Conservation (phyloP, 352 stramenopile species). For the Globisporangium lucens region DNA sequence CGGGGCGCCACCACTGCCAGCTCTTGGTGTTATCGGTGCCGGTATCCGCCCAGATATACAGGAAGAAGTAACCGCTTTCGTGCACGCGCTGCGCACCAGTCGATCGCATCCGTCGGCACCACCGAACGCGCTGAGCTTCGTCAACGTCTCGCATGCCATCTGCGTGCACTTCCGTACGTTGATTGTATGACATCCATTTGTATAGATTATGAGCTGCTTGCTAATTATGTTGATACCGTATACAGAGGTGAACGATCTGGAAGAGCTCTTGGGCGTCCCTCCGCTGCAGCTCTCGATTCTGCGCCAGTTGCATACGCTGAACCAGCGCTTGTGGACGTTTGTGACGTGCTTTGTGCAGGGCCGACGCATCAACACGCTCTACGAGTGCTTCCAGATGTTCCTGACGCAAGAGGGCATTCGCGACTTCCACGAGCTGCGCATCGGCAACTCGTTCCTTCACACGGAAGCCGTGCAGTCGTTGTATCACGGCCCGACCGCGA, state of each 20-base stretch:
- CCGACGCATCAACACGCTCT: constrained; percentile 69
- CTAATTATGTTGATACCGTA: not conserved
- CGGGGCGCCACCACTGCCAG: not conserved
- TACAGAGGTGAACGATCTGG: constrained; percentile 43
- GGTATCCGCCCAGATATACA: constrained; percentile 23
- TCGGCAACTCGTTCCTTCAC: constrained; percentile 80
- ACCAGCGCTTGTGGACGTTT: constrained; percentile 79
- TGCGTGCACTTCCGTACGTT: constrained; percentile 63
- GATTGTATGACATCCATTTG: not conserved
- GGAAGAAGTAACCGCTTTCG: constrained; percentile 56
- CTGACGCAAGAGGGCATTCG: constrained; percentile 61
- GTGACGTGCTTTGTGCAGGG: constrained; percentile 75
- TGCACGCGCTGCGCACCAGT: constrained; percentile 47
- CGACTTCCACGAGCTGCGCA: constrained; percentile 60
- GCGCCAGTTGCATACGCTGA: constrained; percentile 55
- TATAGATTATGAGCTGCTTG: not conserved
- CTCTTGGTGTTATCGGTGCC: not conserved
- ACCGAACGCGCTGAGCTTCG: constrained; percentile 55
- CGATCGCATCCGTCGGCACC: constrained; percentile 45
- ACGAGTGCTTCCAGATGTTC: constrained; percentile 68
- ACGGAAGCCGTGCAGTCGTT: constrained; percentile 76
- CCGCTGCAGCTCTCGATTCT: constrained; percentile 48
- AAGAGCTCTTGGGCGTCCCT: constrained; percentile 45
- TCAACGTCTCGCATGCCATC: constrained; percentile 45
- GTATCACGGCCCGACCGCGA: constrained; percentile 39